Conservation (phyloP, 2,329 filamentous ascomycete species). For the Cladosporium sp. region DNA sequence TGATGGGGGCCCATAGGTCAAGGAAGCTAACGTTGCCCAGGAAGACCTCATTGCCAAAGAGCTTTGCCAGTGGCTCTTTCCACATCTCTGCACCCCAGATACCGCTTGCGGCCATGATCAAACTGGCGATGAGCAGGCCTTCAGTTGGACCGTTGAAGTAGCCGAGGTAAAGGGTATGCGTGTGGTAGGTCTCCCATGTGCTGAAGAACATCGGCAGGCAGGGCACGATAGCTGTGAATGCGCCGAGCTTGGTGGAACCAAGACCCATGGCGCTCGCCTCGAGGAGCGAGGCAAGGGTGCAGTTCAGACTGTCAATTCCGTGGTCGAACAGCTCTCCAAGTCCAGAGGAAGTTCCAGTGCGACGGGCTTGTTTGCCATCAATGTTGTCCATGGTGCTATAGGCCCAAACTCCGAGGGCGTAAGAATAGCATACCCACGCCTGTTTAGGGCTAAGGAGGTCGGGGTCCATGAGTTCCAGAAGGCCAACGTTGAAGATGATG, state of each 20-base stretch:
- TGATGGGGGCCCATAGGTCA: constrained; percentile 75
- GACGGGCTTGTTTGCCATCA: constrained; percentile 92
- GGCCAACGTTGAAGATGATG: constrained; percentile 76
- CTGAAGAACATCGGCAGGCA: constrained; percentile 99
- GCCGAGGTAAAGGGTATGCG: constrained; percentile 91
- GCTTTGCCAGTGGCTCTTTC: constrained; percentile 66
- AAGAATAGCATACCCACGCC: constrained; percentile 95
- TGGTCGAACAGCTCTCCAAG: constrained; percentile 97
- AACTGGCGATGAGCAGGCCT: constrained; percentile 81
- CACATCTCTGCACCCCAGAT: constrained; percentile 85
- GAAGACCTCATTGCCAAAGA: constrained; percentile 59
- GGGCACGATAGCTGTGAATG: constrained; percentile 86
- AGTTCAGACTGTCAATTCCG: constrained; percentile 97
- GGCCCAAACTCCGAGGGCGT: constrained; percentile 92
- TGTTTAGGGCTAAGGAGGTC: constrained; percentile 69
- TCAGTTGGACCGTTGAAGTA: constrained; percentile 97
- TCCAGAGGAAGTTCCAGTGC: constrained; percentile 90
- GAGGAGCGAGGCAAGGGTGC: constrained; percentile 83
- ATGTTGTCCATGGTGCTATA: constrained; percentile 99
- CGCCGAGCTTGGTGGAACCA: constrained; percentile 75
- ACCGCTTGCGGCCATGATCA: constrained; percentile 80
- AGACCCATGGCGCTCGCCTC: constrained; percentile 92
- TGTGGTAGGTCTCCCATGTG: constrained; percentile 99
- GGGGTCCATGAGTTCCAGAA: constrained; percentile 75
- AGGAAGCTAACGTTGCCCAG: constrained; percentile 71